Conservation (phyloP, 306 rosid genomes). For the Castanea sativa region DNA sequence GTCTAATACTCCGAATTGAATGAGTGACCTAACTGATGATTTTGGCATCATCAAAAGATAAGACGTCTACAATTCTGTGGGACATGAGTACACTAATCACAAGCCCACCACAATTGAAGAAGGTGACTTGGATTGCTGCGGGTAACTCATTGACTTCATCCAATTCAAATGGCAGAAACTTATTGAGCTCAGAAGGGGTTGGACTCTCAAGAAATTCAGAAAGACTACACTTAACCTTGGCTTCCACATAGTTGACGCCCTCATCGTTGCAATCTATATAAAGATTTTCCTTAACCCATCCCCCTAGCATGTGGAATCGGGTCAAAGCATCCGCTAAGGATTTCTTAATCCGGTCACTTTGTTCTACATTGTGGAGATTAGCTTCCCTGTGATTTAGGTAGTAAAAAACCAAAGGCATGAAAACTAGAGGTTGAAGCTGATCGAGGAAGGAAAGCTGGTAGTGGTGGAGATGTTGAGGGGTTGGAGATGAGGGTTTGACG, state of each 20-base stretch:
- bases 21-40: too few species aligned
- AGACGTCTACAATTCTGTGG: slow-evolving; percentile 26
- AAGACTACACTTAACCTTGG: neutral
- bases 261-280: slow-evolving; percentile 3
- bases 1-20: too few species aligned
- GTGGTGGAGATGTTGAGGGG: slow-evolving; percentile 19
- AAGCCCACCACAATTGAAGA: slow-evolving; percentile 30
- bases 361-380: neutral
- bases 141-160: neutral
- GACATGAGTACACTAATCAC: slow-evolving; percentile 17
- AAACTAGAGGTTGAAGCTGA: slow-evolving; percentile 1
- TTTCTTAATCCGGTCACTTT: neutral
- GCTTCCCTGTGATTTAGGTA: neutral
- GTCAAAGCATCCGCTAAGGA: neutral
- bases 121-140: slow-evolving; percentile 8
- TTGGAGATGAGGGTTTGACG: slow-evolving; percentile 19
- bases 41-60: neutral
- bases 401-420: slow-evolving; percentile 16
- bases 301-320: slow-evolving; percentile 2
- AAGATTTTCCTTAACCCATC: neutral
- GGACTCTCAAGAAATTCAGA: neutral
- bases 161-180: slow-evolving; percentile 6
- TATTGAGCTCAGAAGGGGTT: neutral
- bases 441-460: slow-evolving; percentile 14
- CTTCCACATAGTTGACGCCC: neutral